phyloP scores from a whole-genome alignment of 2,329 filamentous ascomycete species.

The Alternaria metachromatica region DNA sequence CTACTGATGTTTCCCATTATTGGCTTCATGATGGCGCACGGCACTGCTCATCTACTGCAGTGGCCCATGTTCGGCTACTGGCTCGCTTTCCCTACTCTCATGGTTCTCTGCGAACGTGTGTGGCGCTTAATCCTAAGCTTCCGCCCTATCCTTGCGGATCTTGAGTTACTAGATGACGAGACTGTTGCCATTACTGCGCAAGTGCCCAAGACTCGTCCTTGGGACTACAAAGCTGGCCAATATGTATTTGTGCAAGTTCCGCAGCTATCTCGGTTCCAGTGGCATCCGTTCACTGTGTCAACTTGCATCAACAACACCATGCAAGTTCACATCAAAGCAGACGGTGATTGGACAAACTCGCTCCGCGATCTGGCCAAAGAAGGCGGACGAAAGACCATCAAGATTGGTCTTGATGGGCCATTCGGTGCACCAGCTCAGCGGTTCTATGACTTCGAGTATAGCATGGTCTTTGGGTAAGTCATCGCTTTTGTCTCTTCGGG shows the following conservation, averaged over 20 bases:
- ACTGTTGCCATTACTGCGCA: constrained; percentile 59
- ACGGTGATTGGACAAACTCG: constrained; percentile 62
- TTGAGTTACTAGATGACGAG: constrained; percentile 60
- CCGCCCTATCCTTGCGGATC: constrained; percentile 55
- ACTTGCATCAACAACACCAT: constrained; percentile 61
- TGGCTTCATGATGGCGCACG: constrained; percentile 63
- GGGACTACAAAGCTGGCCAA: constrained; percentile 64
- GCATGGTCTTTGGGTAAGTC: constrained; percentile 57
- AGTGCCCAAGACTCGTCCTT: constrained; percentile 58
- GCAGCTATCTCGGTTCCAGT: constrained; percentile 61
- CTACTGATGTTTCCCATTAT: constrained; percentile 66
- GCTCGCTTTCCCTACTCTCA: constrained; percentile 60
- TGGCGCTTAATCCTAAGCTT: constrained; percentile 58
- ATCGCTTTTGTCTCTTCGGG: background rate
- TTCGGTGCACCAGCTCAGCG: constrained; percentile 65
- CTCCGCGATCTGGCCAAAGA: constrained; percentile 54
- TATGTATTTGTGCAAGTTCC: constrained; percentile 65
- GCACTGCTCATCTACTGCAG: constrained; percentile 59
- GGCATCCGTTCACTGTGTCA: constrained; percentile 67
- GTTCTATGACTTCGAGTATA: constrained; percentile 65
- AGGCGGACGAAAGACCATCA: constrained; percentile 48
- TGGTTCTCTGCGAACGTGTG: constrained; percentile 59
- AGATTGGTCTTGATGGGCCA: constrained; percentile 63
- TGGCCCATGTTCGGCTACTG: constrained; percentile 65
- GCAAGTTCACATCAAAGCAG: constrained; percentile 65